Conservation (phyloP, 176 grass and related monocot species). For the Aegilops umbellulata region DNA sequence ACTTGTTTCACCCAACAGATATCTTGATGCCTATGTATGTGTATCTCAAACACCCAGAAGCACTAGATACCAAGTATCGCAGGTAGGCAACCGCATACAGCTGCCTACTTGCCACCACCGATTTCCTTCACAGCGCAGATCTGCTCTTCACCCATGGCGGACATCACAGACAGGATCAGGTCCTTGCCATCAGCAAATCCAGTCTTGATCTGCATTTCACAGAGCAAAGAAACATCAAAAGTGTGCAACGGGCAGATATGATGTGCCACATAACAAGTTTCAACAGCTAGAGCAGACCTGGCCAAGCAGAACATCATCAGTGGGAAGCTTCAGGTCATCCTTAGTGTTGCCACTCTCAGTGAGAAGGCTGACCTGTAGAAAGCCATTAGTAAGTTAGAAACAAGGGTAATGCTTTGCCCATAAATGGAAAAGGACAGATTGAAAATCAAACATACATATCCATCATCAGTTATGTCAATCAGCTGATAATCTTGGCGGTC, state of each 20-base stretch:
- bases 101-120: slow-evolving; percentile 30
- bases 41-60: slow-evolving; percentile 25
- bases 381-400: background rate
- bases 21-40: slow-evolving; percentile 24
- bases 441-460: slow-evolving; percentile 37
- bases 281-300: slow-evolving; percentile 16
- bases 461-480: slow-evolving; percentile 63
- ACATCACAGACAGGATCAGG: slow-evolving; percentile 56
- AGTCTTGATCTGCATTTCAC: slow-evolving; percentile 35
- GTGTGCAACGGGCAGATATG: background rate
- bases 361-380: slow-evolving; percentile 54
- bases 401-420: background rate
- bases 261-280: background rate
- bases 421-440: background rate
- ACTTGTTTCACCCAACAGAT: slow-evolving; percentile 19
- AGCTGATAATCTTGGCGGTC: slow-evolving; percentile 47
- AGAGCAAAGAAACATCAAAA: background rate
- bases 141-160: slow-evolving; percentile 63
- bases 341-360: slow-evolving; percentile 51
- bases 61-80: background rate
- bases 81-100: background rate
- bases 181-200: slow-evolving; percentile 62
- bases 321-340: slow-evolving; percentile 54
- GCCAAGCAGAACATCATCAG: slow-evolving; percentile 32
- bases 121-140: slow-evolving; percentile 56